Evolutionary conservation across 2,329 filamentous ascomycete genomes (phyloP).

Genomic region (Zasmidium angulare): DNA sequence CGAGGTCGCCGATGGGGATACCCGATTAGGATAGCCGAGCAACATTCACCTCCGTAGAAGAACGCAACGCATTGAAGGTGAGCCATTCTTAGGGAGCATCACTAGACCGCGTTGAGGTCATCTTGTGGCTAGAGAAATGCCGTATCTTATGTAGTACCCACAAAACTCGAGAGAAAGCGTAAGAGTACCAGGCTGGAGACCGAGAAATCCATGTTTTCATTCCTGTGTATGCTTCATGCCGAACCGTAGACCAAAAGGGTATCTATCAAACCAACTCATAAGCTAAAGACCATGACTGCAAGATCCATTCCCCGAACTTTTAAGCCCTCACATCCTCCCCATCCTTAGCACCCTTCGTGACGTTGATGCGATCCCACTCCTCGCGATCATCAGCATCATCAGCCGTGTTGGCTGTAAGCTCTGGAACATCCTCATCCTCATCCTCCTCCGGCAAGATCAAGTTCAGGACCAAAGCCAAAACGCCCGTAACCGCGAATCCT

Average conservation of each 20-base stretch:
- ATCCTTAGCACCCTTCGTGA: neutral
- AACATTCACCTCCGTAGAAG: too few species aligned
- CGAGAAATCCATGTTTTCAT: neutral
- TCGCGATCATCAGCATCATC: slow-evolving; percentile 41
- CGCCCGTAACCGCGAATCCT: slow-evolving; percentile 72
- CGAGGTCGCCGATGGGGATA: neutral
- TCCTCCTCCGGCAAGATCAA: slow-evolving; percentile 70
- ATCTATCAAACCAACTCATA: too few species aligned
- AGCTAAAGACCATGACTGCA: neutral
- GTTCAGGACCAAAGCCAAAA: slow-evolving; percentile 72
- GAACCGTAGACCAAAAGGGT: neutral
- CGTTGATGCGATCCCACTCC: slow-evolving; percentile 40
- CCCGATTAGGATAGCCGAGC: slow-evolving; percentile 9
- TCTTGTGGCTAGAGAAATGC: too few species aligned
- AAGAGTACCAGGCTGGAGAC: too few species aligned
- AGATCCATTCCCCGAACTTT: neutral
- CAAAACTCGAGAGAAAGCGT: too few species aligned
- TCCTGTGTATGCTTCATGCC: neutral
- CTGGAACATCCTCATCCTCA: slow-evolving; percentile 58
- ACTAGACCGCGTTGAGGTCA: too few species aligned
- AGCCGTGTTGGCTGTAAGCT: slow-evolving; percentile 42
- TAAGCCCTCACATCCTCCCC: neutral
- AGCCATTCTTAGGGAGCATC: too few species aligned
- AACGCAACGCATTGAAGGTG: too few species aligned
- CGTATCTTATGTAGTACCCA: too few species aligned